Base-by-base conservation (phyloP, 2,329 filamentous ascomycete species). In the Penicillium digitatum region DNA sequence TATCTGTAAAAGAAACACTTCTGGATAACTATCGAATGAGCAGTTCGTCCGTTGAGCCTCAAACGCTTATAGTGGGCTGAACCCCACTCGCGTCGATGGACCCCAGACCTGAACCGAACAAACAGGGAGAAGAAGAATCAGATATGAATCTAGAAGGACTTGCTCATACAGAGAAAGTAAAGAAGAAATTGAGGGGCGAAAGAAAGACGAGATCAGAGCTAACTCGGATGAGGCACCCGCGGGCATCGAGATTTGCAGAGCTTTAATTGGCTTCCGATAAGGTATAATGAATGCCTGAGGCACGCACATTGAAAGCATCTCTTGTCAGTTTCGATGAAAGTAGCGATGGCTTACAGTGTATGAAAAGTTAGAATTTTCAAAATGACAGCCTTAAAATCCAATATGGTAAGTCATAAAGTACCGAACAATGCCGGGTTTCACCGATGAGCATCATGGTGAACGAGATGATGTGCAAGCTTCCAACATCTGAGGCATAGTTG, bases 161-260 rank as follows among this genome's bases (percentile, higher is more conserved):
- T 44, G 16, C 18, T 49, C 24, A 35, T 22, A 29, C 3, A 24
- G 31, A 43, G 34, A 47, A 24, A 42, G 16, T 18, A 48, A 32
- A 42, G 49, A 53, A 48, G 32, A 50, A 40, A 53, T 49, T 53
- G 56, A 54, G 49, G 53, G 54, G 48, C 20, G 49, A 37, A 48
- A 38, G 37, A 55, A 26, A 57, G 39, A 48, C n/a, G 43, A 55
- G 49, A 39, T 26, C 18, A 35, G 40, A 52, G 48, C 46, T 43
- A 44, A 50, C 47, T 26, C 44, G 35, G 31, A n/a, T 51, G 52
- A 55, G 51, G 53, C 57, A 56, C 51, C 62, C 58, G 66, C 66
- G 69, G 67, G 67, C 67, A 69, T 65, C 66, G 60, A 64, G 31
- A 61, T 69, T 69, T 54, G 39, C 40, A 20, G 29, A 40, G 6